Conservation (phyloP, 2,329 filamentous ascomycete genomes). For the Venturiaceae sp. region DNA sequence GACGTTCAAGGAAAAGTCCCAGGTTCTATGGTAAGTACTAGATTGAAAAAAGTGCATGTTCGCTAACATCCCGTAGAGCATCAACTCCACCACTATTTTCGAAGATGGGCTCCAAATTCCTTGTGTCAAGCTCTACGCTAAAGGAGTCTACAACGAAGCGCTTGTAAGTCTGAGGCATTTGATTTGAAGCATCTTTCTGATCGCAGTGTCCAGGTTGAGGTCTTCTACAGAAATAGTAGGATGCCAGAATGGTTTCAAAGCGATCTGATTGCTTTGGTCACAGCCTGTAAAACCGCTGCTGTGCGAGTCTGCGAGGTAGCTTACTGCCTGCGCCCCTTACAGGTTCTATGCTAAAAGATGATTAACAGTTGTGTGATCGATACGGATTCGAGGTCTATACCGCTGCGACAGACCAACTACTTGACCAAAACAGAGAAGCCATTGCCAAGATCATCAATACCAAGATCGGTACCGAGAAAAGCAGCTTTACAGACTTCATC, state of each 20-base stretch:
- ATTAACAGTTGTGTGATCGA: slow-evolving; percentile 25
- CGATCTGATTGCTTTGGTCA: slow-evolving; percentile 37
- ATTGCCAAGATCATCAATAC: slow-evolving; percentile 36
- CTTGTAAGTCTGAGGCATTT: slow-evolving; percentile 34
- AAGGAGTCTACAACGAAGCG: slow-evolving; percentile 33
- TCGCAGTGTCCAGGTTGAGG: no score
- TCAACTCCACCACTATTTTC: slow-evolving; percentile 37
- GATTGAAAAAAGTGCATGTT: neutral
- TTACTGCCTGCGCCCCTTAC: neutral
- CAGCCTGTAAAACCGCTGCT: slow-evolving; percentile 35
- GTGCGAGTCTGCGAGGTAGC: slow-evolving; percentile 30
- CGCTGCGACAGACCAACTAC: slow-evolving; percentile 34
- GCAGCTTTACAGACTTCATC: slow-evolving; percentile 39
- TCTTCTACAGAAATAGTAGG: slow-evolving; percentile 37
- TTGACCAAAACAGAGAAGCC: slow-evolving; percentile 33
- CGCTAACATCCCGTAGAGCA: slow-evolving; percentile 21
- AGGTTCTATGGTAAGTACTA: slow-evolving; percentile 27
- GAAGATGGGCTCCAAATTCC: slow-evolving; percentile 43
- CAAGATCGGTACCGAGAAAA: slow-evolving; percentile 32
- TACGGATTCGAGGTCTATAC: slow-evolving; percentile 36
- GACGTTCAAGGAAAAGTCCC: slow-evolving; percentile 36
- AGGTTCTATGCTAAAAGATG: neutral
- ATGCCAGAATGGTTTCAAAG: slow-evolving; percentile 39
- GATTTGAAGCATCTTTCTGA: no score
- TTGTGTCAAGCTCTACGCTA: slow-evolving; percentile 35